These are phyloP conservation scores for Pyrenophora seminiperda DNA, from an alignment of 2,329 filamentous ascomycete species.

Conservation along the genomic window DNA sequence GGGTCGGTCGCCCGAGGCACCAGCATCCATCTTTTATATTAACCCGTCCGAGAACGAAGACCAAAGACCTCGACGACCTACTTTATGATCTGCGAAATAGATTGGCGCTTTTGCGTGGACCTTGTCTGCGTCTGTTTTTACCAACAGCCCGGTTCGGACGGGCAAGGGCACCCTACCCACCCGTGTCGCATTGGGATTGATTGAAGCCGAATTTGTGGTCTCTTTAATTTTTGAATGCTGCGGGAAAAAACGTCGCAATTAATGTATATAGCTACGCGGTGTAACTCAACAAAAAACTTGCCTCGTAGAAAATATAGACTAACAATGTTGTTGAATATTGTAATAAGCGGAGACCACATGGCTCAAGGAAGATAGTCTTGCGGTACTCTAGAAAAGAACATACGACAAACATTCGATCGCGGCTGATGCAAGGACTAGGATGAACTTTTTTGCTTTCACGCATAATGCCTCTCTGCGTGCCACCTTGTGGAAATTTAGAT, in stretches of 20 bases:
- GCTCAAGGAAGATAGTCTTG: neutral
- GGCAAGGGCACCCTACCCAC: neutral
- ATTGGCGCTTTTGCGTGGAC: constrained; percentile 18
- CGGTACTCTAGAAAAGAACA: constrained; percentile 1
- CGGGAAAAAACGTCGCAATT: too few species aligned
- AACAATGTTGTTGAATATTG: neutral
- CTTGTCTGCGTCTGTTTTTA: constrained; percentile 19
- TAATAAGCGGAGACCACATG: constrained; percentile 6
- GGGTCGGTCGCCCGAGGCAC: constrained; percentile 18
- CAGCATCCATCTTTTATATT: constrained; percentile 8
- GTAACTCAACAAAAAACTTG: constrained; percentile 18
- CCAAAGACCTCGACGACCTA: too few species aligned
- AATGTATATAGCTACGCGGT: too few species aligned
- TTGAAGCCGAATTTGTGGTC: too few species aligned
- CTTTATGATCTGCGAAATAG: constrained; percentile 27
- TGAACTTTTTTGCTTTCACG: neutral
- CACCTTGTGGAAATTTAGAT: too few species aligned
- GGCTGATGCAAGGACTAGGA: constrained; percentile 5
- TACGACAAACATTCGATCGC: constrained; percentile 8
- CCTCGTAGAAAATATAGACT: constrained; percentile 7
- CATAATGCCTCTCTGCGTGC: too few species aligned
- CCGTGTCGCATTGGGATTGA: constrained; percentile 24
- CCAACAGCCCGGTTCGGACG: constrained; percentile 29
- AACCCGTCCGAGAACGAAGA: constrained; percentile 15
- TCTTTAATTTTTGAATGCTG: too few species aligned